These are phyloP conservation scores for Dioscorea zingiberensis DNA, from an alignment of 106 monocot species.

Conservation along the genomic window DNA sequence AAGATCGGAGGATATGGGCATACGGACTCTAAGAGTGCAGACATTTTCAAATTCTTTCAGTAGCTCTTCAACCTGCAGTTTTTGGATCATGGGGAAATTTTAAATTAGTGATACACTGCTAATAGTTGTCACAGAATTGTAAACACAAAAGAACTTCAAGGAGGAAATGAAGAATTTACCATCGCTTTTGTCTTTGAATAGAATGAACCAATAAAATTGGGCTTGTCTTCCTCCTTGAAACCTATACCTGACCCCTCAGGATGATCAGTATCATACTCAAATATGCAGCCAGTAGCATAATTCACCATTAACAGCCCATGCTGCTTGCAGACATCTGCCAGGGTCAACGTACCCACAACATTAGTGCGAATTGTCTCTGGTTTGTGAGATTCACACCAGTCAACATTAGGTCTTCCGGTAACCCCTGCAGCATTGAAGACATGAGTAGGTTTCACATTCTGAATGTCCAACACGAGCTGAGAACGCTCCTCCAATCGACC, in stretches of 20 bases:
- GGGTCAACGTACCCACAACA: too few species aligned
- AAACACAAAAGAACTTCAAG: neutral
- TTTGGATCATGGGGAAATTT: neutral
- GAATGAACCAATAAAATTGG: conserved; percentile 50
- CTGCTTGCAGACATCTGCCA: conserved; percentile 18
- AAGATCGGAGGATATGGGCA: conserved; percentile 47
- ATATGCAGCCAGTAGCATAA: conserved; percentile 56
- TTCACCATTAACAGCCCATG: conserved; percentile 45
- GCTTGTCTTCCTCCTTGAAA: conserved; percentile 49
- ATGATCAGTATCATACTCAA: conserved; percentile 41
- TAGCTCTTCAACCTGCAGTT: conserved; percentile 39
- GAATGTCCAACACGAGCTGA: too few species aligned
- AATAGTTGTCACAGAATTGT: too few species aligned
- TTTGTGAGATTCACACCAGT: too few species aligned
- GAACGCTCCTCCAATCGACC: too few species aligned
- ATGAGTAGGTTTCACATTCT: too few species aligned
- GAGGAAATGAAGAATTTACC: conserved; percentile 10
- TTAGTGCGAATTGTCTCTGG: too few species aligned
- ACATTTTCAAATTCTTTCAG: conserved; percentile 52
- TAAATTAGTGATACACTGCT: neutral
- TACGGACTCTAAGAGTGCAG: conserved; percentile 41
- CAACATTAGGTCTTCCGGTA: too few species aligned
- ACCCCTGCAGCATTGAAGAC: too few species aligned
- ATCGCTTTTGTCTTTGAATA: conserved; percentile 62
- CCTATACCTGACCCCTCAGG: conserved; percentile 48